These are phyloP conservation scores for Lotus japonicus DNA, from an alignment of 306 rosid species.

Conservation along the genomic window DNA sequence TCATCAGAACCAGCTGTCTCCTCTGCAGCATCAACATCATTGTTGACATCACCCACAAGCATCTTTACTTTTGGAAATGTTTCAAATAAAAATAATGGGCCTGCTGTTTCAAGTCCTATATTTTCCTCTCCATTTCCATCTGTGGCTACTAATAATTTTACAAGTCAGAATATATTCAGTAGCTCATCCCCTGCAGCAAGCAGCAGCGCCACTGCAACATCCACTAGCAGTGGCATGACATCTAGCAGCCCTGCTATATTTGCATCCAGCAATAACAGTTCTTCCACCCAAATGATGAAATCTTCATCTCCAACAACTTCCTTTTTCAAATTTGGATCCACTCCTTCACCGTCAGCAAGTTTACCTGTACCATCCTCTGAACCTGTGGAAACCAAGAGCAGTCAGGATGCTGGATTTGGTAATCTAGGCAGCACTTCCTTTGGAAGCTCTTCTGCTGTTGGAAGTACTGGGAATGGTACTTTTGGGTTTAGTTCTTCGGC, in stretches of 20 bases:
- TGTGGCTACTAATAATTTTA: slow-evolving; percentile 21
- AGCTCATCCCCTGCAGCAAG: slow-evolving; percentile 23
- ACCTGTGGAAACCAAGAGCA: slow-evolving; percentile 33
- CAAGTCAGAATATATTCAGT: slow-evolving; percentile 39
- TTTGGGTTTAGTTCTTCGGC: slow-evolving; percentile 51
- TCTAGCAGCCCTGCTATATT: slow-evolving; percentile 17
- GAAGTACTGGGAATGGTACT: slow-evolving; percentile 39
- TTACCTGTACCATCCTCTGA: slow-evolving; percentile 31
- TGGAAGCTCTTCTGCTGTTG: slow-evolving; percentile 30
- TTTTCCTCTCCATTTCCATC: slow-evolving; percentile 24
- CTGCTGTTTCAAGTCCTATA: slow-evolving; percentile 32
- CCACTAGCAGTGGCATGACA: slow-evolving; percentile 19
- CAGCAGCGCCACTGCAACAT: slow-evolving; percentile 11
- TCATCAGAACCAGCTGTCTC: slow-evolving; percentile 36
- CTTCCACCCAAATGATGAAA: slow-evolving; percentile 21
- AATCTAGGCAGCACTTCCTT: slow-evolving; percentile 25
- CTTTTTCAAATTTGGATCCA: slow-evolving; percentile 37
- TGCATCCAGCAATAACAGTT: slow-evolving; percentile 23
- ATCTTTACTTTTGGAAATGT: slow-evolving; percentile 27
- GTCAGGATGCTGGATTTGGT: slow-evolving; percentile 37
- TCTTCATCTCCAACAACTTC: slow-evolving; percentile 40
- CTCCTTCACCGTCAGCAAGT: slow-evolving; percentile 26
- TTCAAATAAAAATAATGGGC: slow-evolving; percentile 40
- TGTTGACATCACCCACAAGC: slow-evolving; percentile 25
- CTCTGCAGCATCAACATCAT: slow-evolving; percentile 36